Percentiles rank a stretch among this genome's conserved stretches.
Evolutionary conservation across 345 rosid genomes (phyloP).

Genomic region (Boechera stricta): DNA sequence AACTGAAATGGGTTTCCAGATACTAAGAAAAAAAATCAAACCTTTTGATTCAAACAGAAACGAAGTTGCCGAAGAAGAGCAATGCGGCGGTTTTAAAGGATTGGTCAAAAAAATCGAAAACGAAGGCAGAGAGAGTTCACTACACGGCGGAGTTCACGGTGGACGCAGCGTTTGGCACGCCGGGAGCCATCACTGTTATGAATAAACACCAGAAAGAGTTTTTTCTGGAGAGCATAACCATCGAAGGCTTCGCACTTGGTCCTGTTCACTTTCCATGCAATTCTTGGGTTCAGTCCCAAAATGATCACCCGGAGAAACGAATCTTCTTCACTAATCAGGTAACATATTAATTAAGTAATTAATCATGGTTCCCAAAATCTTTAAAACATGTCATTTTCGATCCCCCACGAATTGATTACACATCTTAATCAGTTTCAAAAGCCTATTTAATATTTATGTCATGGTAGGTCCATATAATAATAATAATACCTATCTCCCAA

Average conservation of each 20-base stretch:
- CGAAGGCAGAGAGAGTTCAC: conserved; percentile 80
- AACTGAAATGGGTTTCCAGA: neutral
- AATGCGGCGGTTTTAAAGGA: conserved; percentile 67
- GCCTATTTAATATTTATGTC: neutral
- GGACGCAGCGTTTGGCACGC: conserved; percentile 73
- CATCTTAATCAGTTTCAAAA: conserved; percentile 16
- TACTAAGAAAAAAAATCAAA: neutral
- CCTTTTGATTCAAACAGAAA: conserved; percentile 49
- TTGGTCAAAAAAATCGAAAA: conserved; percentile 82
- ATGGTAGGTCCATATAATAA: conserved; percentile 29
- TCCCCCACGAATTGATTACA: conserved; percentile 20
- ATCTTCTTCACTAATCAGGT: conserved; percentile 92
- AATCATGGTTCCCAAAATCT: neutral
- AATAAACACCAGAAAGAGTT: conserved; percentile 94
- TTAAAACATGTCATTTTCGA: conserved; percentile 19
- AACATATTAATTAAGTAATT: neutral
- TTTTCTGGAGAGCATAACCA: conserved; percentile 74
- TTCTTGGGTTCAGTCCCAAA: conserved; percentile 90
- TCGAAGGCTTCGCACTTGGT: conserved; percentile 85
- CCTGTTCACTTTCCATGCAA: conserved; percentile 91
- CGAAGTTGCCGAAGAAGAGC: conserved; percentile 79
- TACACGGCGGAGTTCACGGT: conserved; percentile 86
- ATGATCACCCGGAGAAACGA: conserved; percentile 66
- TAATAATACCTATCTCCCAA: conserved; percentile 1
- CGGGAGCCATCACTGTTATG: conserved; percentile 82